Percentiles rank a stretch among this genome's conserved stretches.
Evolutionary conservation across 2,329 filamentous ascomycete species (phyloP).

Genomic region (Nannizziopsis arthrosporioides): DNA sequence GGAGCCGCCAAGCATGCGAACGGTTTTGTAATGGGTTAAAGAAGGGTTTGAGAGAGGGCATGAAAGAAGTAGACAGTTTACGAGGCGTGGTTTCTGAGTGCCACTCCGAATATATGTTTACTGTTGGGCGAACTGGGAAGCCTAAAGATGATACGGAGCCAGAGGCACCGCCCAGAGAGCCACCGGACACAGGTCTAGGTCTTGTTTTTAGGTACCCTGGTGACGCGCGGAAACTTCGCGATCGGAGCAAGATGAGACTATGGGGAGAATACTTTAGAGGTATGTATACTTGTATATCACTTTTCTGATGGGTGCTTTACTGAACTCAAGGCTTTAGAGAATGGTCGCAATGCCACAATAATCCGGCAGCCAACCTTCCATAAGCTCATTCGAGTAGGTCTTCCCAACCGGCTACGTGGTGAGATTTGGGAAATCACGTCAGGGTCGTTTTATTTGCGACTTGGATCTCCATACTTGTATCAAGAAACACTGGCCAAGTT

Average conservation of each 20-base stretch:
- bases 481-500: conserved; percentile 73
- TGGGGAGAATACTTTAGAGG: conserved; percentile 88
- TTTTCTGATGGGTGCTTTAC: background rate
- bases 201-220: conserved; percentile 91
- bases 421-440: conserved; percentile 95
- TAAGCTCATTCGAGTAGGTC: conserved; percentile 87
- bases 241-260: conserved; percentile 90
- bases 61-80: conserved; percentile 77
- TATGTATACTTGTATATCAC: conserved; percentile 14
- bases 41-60: conserved; percentile 71
- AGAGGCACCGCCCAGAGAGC: conserved; percentile 35
- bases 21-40: conserved; percentile 94
- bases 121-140: conserved; percentile 30
- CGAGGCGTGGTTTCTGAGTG: conserved; percentile 69
- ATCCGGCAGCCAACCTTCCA: conserved; percentile 95
- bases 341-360: conserved; percentile 82
- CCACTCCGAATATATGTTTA: conserved; percentile 76
- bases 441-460: conserved; percentile 74
- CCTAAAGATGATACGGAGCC: conserved; percentile 42
- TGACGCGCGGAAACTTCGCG: conserved; percentile 83
- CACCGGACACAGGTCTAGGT: conserved; percentile 86
- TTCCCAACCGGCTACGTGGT: conserved; percentile 83
- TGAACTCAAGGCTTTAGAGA: conserved; percentile 45
- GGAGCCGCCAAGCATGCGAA: conserved; percentile 79
- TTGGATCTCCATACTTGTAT: conserved; percentile 77